A percentile compares a stretch with the other conserved stretches of the same genome.
Evolutionary conservation across 31 red algal genomes (phyloP).

Genomic region (Asparagopsis taxiformis): DNA sequence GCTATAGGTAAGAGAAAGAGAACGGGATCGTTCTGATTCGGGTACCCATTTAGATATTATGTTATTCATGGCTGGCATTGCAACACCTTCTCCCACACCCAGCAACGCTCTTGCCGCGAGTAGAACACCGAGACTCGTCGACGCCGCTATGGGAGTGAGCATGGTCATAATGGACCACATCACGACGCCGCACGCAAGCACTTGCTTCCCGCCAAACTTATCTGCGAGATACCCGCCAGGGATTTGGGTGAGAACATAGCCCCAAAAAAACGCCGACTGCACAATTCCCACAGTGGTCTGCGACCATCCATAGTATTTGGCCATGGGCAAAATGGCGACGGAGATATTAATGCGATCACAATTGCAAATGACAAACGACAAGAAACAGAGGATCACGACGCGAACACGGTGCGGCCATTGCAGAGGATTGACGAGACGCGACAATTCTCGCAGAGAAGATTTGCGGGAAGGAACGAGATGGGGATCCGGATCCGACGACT

Average conservation of each 20-base stretch:
- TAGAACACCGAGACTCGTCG: slow-evolving; percentile 50
- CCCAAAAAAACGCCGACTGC: slow-evolving; percentile 97
- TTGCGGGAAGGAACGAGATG: too few relatives aligned
- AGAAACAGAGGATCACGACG: slow-evolving; percentile 86
- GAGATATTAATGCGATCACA: slow-evolving; percentile 96
- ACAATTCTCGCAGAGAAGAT: too few relatives aligned
- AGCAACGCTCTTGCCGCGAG: slow-evolving; percentile 86
- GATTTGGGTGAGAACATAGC: slow-evolving; percentile 94
- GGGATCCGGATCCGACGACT: too few relatives aligned
- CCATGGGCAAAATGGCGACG: slow-evolving; percentile 98
- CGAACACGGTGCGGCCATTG: slow-evolving; percentile 73
- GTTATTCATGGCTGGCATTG: slow-evolving; percentile 99
- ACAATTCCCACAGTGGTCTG: slow-evolving; percentile 94
- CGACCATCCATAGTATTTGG: slow-evolving; percentile 84
- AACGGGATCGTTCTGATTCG: slow-evolving; percentile 84
- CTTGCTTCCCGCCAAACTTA: slow-evolving; percentile 84
- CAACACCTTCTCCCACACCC: slow-evolving; percentile 97
- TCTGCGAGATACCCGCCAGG: slow-evolving; percentile 93
- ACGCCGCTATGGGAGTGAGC: slow-evolving; percentile 85
- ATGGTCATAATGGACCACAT: slow-evolving; percentile 97
- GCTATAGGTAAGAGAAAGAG: slow-evolving; percentile 88
- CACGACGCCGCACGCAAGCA: slow-evolving; percentile 85
- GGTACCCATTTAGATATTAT: slow-evolving; percentile 96
- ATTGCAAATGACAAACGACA: slow-evolving; percentile 96
- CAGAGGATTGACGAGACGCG: background rate